Evolutionary conservation across 179 eudicot genomes (phyloP), one percentile per base, ranked within the genome.

Genomic region (Silene coronaria): DNA sequence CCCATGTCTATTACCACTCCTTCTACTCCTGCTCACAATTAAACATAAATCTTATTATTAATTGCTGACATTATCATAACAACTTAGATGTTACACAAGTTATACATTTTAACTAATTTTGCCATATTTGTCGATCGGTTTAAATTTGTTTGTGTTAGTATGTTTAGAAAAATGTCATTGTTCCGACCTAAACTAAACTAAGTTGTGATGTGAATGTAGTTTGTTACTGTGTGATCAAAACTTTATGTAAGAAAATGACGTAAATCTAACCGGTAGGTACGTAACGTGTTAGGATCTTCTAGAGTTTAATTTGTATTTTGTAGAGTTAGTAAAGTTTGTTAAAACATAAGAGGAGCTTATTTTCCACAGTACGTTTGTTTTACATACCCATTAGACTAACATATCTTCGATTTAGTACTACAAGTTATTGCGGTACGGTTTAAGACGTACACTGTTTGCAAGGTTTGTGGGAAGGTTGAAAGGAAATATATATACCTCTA

Each of bases 1-100:
- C 5, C 80, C 97, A 91, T 93, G 69, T 96, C 93, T 36, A 82
- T 83, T 66, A 66, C 80, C 24, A 96, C 96, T 65, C 86, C 97
- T 69, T 91, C 97, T 26, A 96, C 97, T 24, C 99, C 98, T 94
- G 81, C 34, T 24, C 10, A 59, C 42, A 61, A 48, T 68, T 23
- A 48, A 48, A 38, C 45, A 38, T 2, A 38, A 38, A 38, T 38
- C 0, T 38, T 38, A 36, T 36, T 36, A 8, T 38, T 8, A 38
- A 38, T 38, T 38, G 1, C 1, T 38, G 2, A 34, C 42, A 34
- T 34, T 0, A 48, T 12, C 55, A 48, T 48, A 48, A 48, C n/a
- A 48, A 48, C 55, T 48, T 60, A 60, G 26, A 24, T 26, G n/a
- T 27, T 27, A 63, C 48, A 66, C 70, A 14, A 30, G 46, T 34